These are phyloP conservation scores for Starmerella davenportii DNA, from an alignment of 805 yeast species.

Conservation along the genomic window DNA sequence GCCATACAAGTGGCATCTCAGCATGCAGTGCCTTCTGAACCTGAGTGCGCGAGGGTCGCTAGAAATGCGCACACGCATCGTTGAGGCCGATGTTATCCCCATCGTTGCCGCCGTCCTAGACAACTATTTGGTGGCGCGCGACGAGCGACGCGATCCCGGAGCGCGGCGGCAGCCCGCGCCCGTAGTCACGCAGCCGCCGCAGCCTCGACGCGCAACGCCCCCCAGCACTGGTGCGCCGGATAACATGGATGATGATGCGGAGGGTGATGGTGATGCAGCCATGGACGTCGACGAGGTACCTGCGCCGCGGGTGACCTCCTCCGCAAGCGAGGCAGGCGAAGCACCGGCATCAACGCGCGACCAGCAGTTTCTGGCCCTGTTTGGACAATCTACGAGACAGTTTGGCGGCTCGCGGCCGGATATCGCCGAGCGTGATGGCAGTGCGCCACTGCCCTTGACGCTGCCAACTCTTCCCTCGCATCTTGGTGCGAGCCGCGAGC, in stretches of 20 bases:
- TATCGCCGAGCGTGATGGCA: neutral
- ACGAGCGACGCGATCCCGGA: conserved; percentile 1
- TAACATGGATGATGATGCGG: too few species aligned
- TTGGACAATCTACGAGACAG: neutral
- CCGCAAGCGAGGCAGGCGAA: too few species aligned
- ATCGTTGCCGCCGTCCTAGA: conserved; percentile 82
- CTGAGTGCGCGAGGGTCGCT: conserved; percentile 91
- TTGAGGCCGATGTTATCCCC: conserved; percentile 81
- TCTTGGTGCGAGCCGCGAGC: neutral
- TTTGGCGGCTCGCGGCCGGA: neutral
- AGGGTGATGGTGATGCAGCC: too few species aligned
- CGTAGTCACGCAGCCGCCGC: neutral
- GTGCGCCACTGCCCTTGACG: neutral
- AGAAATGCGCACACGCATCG: conserved; percentile 63
- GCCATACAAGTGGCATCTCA: conserved; percentile 96
- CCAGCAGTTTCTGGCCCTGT: neutral
- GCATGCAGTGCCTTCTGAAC: conserved; percentile 79
- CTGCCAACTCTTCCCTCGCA: neutral
- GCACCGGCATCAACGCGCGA: too few species aligned
- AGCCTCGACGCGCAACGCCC: too few species aligned
- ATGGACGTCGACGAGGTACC: neutral
- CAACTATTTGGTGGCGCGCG: conserved; percentile 34
- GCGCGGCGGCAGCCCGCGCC: neutral
- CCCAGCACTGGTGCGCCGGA: too few species aligned
- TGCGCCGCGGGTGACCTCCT: neutral